Evolutionary conservation across 148 eudicot species (phyloP).

Genomic region (Camellia lanceoleosa): DNA sequence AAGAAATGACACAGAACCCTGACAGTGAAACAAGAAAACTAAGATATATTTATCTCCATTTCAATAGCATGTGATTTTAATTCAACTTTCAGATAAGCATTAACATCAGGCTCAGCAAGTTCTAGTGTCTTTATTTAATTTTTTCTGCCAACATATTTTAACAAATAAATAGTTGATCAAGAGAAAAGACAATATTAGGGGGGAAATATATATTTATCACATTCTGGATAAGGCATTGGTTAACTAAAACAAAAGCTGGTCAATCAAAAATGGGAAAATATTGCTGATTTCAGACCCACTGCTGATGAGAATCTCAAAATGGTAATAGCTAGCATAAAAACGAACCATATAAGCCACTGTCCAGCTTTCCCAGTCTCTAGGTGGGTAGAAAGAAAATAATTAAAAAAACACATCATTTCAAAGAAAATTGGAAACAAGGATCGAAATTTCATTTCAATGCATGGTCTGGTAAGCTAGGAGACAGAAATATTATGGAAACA

Average conservation of each 20-base stretch:
- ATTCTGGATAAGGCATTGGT: background rate
- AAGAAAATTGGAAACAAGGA: background rate
- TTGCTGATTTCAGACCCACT: background rate
- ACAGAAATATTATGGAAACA: no score
- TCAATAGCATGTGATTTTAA: background rate
- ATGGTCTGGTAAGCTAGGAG: no score
- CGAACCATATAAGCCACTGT: background rate
- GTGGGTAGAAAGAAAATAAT: background rate
- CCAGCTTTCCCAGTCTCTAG: background rate
- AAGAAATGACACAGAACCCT: constrained; percentile 50
- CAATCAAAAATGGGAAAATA: background rate
- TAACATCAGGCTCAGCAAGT: background rate
- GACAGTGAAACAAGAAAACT: constrained; percentile 15
- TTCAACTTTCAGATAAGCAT: no score
- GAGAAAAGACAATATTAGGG: background rate
- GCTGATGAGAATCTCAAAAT: no score
- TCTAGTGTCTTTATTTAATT: background rate
- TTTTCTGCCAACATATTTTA: background rate
- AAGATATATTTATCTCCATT: background rate
- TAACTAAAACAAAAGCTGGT: background rate
- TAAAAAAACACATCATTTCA: background rate
- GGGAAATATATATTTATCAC: background rate
- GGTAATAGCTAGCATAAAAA: background rate
- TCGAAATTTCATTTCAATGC: no score
- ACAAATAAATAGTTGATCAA: background rate